A percentile compares a stretch with the other conserved stretches of the same genome.
Conservation (phyloP, 2,329 filamentous ascomycete genomes). For the Teratosphaeria zuluensis region DNA sequence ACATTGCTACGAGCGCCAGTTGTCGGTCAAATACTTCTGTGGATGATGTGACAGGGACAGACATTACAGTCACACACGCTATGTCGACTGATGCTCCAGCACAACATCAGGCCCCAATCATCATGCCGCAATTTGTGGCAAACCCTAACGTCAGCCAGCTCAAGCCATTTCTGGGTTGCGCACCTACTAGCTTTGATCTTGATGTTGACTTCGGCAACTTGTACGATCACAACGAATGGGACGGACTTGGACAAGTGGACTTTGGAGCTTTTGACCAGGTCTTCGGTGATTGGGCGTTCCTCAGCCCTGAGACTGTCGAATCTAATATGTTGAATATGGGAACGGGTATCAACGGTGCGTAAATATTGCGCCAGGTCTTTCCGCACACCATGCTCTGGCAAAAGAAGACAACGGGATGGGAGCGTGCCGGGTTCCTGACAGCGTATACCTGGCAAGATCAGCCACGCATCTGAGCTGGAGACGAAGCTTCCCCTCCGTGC, state of each 20-base stretch:
- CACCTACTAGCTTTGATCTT: neutral
- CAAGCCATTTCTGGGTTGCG: neutral
- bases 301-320: neutral
- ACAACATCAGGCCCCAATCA: too few species aligned
- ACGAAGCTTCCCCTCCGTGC: neutral
- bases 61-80: neutral
- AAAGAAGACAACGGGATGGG: neutral
- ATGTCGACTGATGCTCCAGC: too few species aligned
- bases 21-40: neutral
- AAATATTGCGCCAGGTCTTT: neutral
- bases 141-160: neutral
- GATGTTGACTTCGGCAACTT: neutral
- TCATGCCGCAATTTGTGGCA: neutral
- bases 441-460: neutral
- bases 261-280: conserved; percentile 6
- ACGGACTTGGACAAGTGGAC: conserved; percentile 2
- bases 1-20: neutral
- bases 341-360: neutral
- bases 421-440: neutral
- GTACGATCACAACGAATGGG: neutral
- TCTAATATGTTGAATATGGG: neutral
- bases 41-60: neutral
- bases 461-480: neutral
- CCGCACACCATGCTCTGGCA: neutral
- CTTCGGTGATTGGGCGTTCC: conserved; percentile 4